phyloP scores from a whole-genome alignment of 1,139 yeast genomes.

The Wickerhamiella pararugosa region DNA sequence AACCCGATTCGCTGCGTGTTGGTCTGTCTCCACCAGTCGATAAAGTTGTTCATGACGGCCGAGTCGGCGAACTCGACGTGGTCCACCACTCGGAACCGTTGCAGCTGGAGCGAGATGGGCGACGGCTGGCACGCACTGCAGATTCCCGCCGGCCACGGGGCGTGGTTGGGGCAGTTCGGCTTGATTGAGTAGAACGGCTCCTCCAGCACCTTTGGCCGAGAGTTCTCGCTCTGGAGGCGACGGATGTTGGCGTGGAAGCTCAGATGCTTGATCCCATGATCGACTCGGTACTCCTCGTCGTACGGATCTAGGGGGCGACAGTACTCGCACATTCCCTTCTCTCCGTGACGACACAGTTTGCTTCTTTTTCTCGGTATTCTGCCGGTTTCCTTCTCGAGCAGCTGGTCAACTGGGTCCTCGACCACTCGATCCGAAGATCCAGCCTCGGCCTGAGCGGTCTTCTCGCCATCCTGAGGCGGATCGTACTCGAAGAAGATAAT shows the following conservation, averaged over 20 bases:
- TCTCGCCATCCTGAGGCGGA: constrained; percentile 11
- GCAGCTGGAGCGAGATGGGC: constrained; percentile 83
- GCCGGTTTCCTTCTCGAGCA: constrained; percentile 57
- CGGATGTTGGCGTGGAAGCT: constrained; percentile 76
- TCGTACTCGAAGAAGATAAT: constrained; percentile 48
- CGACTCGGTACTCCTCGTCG: constrained; percentile 64
- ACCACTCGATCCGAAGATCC: constrained; percentile 6
- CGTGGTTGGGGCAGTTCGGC: constrained; percentile 64
- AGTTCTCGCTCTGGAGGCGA: constrained; percentile 52
- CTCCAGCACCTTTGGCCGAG: constrained; percentile 68
- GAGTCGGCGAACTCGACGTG: constrained; percentile 83
- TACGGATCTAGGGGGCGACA: constrained; percentile 94
- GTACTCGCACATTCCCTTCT: constrained; percentile 94
- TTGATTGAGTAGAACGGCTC: constrained; percentile 56
- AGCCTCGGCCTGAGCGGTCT: constrained; percentile 9
- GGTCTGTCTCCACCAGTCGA: constrained; percentile 80
- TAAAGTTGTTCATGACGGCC: constrained; percentile 59
- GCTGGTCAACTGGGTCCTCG: constrained; percentile 40
- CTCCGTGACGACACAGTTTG: constrained; percentile 69
- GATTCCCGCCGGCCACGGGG: constrained; percentile 87
- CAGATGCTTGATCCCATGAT: constrained; percentile 69
- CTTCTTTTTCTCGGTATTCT: constrained; percentile 51
- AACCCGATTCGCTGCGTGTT: constrained; percentile 82
- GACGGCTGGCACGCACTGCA: constrained; percentile 98
- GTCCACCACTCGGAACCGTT: constrained; percentile 88